Base-by-base conservation (phyloP, 2,329 filamentous ascomycete genomes). In the Scolecobasidium constrictum region DNA sequence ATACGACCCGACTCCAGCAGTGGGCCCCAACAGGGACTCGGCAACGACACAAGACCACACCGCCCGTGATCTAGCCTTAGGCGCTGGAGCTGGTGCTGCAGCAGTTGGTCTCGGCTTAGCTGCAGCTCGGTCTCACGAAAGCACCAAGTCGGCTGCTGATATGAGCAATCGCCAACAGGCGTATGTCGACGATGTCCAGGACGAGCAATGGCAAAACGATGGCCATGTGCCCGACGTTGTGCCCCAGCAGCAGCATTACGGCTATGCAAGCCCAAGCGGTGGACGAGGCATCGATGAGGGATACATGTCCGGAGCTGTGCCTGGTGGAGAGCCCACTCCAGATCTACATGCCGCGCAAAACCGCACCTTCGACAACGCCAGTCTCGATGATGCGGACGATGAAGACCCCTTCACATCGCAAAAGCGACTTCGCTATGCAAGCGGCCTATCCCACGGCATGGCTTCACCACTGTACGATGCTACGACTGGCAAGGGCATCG, bases 371-470 rank as follows among this genome's bases (percentile, higher is more conserved):
- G 71, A 73, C 16, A 61, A 73, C 46, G 68, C 66, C 26, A 60
- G 58, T 46, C 67, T 68, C 38, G 65, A 68, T 28, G 65, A 56
- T 37, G 51, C 61, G 43, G 64, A 57, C 43, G 62, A 55, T 9
- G 71, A 72, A 17, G 84, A 92, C 58, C 77, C 81, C 1, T 87
- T 87, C 56, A 76, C 76, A 46, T 63, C 66, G 19, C 62, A 73
- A 37, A 58, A 68, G 46, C 65, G 81, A 49, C 56, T 62, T 26
- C 78, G 85, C 39, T 79, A 92, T 52, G 68, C 88, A 37, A 94
- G 86, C 56, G 88, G 86, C 39, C 82, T 94, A 66, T 95, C 90
- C 5, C 86, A 95, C 55, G 90, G 88, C 36, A 86, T 95, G 75
- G 73, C 72, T 3, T 92, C 87, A 21, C 88, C 90, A 3, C 70